Conservation (phyloP, 176 grass and related monocot species). For the Bothriochloa decipiens region DNA sequence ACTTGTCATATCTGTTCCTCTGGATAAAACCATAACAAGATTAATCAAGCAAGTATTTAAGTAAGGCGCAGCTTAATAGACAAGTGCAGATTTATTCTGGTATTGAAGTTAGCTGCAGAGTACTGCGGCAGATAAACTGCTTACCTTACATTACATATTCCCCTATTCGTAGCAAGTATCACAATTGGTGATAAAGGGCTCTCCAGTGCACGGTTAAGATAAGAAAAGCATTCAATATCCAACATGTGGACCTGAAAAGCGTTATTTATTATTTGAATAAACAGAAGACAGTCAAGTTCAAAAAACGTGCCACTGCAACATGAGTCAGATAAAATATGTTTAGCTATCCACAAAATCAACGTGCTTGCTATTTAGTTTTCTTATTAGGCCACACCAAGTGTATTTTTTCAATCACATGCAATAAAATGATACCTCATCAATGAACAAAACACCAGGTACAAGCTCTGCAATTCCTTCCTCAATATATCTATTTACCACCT, state of each 20-base stretch:
- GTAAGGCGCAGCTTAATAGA: background rate
- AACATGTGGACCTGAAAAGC: constrained; percentile 89
- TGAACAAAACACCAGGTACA: constrained; percentile 92
- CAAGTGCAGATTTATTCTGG: background rate
- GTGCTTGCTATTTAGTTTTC: background rate
- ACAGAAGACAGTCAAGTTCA: constrained; percentile 24
- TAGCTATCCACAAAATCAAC: background rate
- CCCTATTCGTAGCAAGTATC: constrained; percentile 90
- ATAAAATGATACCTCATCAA: constrained; percentile 76
- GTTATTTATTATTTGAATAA: constrained; percentile 4
- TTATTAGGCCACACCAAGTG: background rate
- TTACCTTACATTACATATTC: constrained; percentile 96
- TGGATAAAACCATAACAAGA: constrained; percentile 47
- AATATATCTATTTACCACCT: constrained; percentile 93
- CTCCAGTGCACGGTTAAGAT: constrained; percentile 94
- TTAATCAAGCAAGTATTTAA: constrained; percentile 23
- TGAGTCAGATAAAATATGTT: background rate
- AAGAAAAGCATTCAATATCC: constrained; percentile 96
- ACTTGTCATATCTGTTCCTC: constrained; percentile 97
- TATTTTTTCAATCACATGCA: constrained; percentile 22
- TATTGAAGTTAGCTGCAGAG: background rate
- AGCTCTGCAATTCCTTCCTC: constrained; percentile 97
- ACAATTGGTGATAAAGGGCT: constrained; percentile 88
- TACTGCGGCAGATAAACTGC: constrained; percentile 14
- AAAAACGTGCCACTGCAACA: background rate